Conservation (phyloP, 192 early-diverging fungal genomes). For the Spizellomyces punctatus region DNA sequence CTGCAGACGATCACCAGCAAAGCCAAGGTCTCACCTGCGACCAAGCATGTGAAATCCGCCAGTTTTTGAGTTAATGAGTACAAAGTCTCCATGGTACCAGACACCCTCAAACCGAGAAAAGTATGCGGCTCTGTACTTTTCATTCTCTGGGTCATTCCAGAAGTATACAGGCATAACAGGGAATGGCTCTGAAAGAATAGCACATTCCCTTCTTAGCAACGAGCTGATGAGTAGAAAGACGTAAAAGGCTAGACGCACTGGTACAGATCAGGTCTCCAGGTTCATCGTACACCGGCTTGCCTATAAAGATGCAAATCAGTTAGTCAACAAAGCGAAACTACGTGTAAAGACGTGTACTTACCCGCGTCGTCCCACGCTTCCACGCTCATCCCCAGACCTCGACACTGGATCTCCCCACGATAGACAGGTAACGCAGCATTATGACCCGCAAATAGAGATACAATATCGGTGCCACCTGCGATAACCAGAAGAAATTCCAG, state of each 20-base stretch:
- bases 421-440: conserved; percentile 89
- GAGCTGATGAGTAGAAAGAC: background rate
- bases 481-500: too few relatives aligned
- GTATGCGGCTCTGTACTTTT: conserved; percentile 86
- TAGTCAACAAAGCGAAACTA: background rate
- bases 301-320: conserved; percentile 23
- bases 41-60: conserved; percentile 96
- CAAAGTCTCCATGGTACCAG: conserved; percentile 98
- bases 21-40: conserved; percentile 38
- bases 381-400: conserved; percentile 91
- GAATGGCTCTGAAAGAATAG: conserved; percentile 65
- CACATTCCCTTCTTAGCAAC: background rate
- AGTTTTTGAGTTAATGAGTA: conserved; percentile 78
- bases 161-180: conserved; percentile 97
- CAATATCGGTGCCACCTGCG: conserved; percentile 92
- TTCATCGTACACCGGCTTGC: conserved; percentile 64
- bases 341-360: conserved; percentile 7
- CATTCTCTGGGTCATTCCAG: conserved; percentile 76
- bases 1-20: background rate
- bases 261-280: conserved; percentile 93
- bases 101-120: conserved; percentile 81
- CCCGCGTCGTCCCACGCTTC: conserved; percentile 83
- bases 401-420: conserved; percentile 92
- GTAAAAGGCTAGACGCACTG: conserved; percentile 26
- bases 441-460: conserved; percentile 92